Conservation (phyloP, 495 filamentous ascomycete genomes). For the Parachaetomium inaequale region DNA sequence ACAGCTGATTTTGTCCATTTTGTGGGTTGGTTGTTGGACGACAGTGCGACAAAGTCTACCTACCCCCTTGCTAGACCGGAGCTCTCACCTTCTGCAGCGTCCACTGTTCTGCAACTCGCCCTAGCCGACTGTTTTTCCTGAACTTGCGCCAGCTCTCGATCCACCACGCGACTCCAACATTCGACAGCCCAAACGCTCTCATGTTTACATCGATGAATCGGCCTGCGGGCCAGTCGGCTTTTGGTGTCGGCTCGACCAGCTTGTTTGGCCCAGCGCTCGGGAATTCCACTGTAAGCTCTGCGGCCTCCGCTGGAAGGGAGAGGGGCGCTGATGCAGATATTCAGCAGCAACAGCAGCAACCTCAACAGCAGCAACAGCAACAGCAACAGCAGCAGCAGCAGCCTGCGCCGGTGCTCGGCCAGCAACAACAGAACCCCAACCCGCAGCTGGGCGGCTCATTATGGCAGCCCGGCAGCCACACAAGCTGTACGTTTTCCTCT, state of each 20-base stretch:
- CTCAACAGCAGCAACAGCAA: conserved; percentile 33
- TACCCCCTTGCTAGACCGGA: background rate
- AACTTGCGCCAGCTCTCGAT: background rate
- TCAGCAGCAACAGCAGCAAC: conserved; percentile 25
- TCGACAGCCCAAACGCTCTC: background rate
- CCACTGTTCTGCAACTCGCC: background rate
- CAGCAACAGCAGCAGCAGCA: conserved; percentile 31
- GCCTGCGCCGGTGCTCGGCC: conserved; percentile 30
- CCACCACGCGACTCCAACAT: background rate
- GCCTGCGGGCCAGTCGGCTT: conserved; percentile 28
- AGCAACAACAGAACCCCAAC: conserved; percentile 33
- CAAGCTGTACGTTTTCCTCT: conserved; percentile 36
- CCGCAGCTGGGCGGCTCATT: conserved; percentile 40
- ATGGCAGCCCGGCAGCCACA: conserved; percentile 48
- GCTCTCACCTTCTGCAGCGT: background rate
- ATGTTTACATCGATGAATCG: conserved; percentile 22
- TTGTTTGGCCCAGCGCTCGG: conserved; percentile 24
- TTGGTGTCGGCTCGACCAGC: conserved; percentile 24
- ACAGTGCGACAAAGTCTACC: background rate
- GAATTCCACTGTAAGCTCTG: conserved; percentile 23
- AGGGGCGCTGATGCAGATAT: conserved; percentile 16
- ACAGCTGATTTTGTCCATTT: background rate
- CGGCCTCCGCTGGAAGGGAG: background rate
- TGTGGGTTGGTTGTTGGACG: background rate
- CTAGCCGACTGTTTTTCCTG: conserved; percentile 4